phyloP scores from a whole-genome alignment of 2,329 filamentous ascomycete species.

The Septoria petroselini region DNA sequence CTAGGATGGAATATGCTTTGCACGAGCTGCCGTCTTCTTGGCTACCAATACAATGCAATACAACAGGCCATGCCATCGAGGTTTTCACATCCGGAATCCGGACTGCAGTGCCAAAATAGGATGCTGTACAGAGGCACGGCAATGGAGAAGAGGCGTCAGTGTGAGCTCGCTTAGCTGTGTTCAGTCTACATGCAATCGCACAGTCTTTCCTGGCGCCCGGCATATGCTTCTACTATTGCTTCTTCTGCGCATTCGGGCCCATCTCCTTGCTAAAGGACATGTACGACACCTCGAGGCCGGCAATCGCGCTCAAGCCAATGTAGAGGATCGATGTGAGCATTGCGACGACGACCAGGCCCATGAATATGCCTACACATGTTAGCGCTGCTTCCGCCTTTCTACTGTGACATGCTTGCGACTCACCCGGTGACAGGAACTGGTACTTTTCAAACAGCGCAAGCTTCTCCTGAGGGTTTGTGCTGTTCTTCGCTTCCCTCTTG shows the following conservation, averaged over 20 bases:
- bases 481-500: slow-evolving; percentile 35
- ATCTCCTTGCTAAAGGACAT: slow-evolving; percentile 96
- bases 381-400: background rate
- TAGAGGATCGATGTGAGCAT: slow-evolving; percentile 74
- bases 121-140: no score
- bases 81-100: no score
- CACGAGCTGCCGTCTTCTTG: background rate
- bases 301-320: slow-evolving; percentile 71
- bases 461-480: slow-evolving; percentile 35
- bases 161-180: no score
- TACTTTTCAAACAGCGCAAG: slow-evolving; percentile 82
- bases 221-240: slow-evolving; percentile 53
- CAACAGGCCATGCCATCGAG: background rate
- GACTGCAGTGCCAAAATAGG: no score
- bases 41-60: background rate
- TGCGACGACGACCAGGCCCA: slow-evolving; percentile 69
- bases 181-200: slow-evolving; percentile 5
- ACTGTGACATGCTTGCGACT: slow-evolving; percentile 33
- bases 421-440: slow-evolving; percentile 87
- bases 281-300: slow-evolving; percentile 83
- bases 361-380: slow-evolving; percentile 71
- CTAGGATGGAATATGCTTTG: no score
- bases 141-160: no score
- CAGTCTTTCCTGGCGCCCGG: background rate
- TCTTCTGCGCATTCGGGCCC: slow-evolving; percentile 84